Conservation (phyloP, 2,329 filamentous ascomycete genomes). For the Lasiodiplodia sp. region DNA sequence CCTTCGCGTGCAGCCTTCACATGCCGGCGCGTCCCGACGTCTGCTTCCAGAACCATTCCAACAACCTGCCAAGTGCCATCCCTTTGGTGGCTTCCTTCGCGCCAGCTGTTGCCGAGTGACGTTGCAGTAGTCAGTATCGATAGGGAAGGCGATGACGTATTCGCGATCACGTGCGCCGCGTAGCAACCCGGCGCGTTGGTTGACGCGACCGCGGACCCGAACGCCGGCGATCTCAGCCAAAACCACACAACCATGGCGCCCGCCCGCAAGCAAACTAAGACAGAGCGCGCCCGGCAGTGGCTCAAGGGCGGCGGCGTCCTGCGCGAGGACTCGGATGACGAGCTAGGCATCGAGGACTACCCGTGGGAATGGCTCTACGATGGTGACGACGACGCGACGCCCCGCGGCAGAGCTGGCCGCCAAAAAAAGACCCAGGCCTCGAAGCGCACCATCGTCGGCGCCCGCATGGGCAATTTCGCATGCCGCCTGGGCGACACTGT, state of each 20-base stretch:
- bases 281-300: conserved; percentile 57
- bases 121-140: background rate
- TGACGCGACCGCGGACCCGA: conserved; percentile 14
- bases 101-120: background rate
- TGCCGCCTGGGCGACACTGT: conserved; percentile 85
- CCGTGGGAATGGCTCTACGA: conserved; percentile 68
- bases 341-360: conserved; percentile 65
- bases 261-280: conserved; percentile 49
- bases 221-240: background rate
- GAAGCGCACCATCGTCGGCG: conserved; percentile 72
- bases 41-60: background rate
- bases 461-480: conserved; percentile 80
- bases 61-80: background rate
- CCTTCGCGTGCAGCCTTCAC: background rate
- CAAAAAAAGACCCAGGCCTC: conserved; percentile 36
- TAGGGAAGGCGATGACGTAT: background rate
- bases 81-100: background rate
- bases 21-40: background rate
- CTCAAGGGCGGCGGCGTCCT: conserved; percentile 68
- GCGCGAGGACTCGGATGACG: conserved; percentile 87
- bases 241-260: conserved; percentile 36
- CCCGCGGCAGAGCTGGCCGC: conserved; percentile 39
- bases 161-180: conserved; percentile 1
- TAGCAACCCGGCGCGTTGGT: conserved; percentile 6
- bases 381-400: conserved; percentile 38